Evolutionary conservation across 495 filamentous ascomycete genomes (phyloP), one percentile per base, ranked within the genome.

Genomic region (Penicillium macrosclerotiorum): DNA sequence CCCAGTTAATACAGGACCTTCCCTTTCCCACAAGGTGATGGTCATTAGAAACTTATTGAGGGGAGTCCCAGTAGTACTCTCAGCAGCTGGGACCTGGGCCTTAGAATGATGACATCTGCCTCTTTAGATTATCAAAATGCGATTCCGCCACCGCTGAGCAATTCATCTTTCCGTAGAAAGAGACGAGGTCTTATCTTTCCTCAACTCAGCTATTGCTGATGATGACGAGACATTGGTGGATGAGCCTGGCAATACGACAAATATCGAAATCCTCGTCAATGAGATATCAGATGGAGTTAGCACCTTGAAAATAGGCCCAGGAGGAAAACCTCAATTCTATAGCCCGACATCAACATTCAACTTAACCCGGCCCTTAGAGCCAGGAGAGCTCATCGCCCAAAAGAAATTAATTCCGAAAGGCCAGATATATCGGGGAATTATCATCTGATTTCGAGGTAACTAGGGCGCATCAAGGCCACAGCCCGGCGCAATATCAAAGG

Each of bases 201-300:
- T 30, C 27, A 30, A 8, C 30, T 18, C 31, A 37, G 7, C 22
- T 33, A 0, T 19, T 12, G 23, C 26, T 11, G n/a, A 30, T 13
- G 26, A 24, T 27, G 18, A 20, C 4, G 26, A 14, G n/a, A 35
- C 32, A 8, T 17, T 37, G n/a, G 2, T 37, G 7, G 32, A 34
- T 9, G 36, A 42, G 16, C 18, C 39, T 9, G 9, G 8, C 14
- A 19, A 13, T 16, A 33, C 41, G 32, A 9, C 25, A 1, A 23
- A 42, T 13, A 45, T 41, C 13, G 52, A 55, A 42, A 47, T 27
- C 3, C 42, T 55, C 4, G 37, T 55, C 6, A 37, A 55, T 8
- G 42, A 51, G 9, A 27, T 55, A 13, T 59, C 55, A 42, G 18
- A 59, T 50, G 35, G 73, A 60, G 47, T 66, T 22, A 60, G 63